Base-by-base conservation (phyloP, 345 rosid species). In the Citropsis articulata region DNA sequence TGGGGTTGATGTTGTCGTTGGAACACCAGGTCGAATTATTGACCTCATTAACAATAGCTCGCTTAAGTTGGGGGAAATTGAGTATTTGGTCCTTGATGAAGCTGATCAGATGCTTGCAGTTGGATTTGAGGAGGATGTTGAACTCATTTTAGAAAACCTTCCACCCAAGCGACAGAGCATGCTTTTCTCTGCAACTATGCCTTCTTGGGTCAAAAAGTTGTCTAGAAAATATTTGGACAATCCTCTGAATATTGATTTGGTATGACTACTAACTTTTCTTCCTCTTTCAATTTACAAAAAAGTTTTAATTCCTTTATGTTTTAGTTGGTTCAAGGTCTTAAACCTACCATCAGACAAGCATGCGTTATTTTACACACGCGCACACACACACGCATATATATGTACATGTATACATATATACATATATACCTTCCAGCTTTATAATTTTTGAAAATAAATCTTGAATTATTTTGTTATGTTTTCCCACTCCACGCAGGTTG, bases 111-210 rank as follows among this genome's bases (percentile, higher is more conserved):
- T 95, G 99, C 99, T 95, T 86, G 97, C 98, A 2, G 95, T 95
- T 84, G 99, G 99, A 57, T 95, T 95, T 69, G 99, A 93, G 89
- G 98, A 95, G 86, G 98, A 86, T 28, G 98, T 95, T 6, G 98
- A 95, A 81, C 76, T 88, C 7, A 96, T 96, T 84, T 85, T 96
- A 62, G 94, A 94, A 82, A 90, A 90, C 84, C 93, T 96, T 61
- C 97, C 99, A 8, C 25, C 90, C 19, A 88, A 94, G 84, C 71
- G 98, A 67, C 99, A 96, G 73, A 96, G 94, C 89, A 92, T 94
- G 99, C 97, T 96, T 81, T 96, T 96, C 89, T 96, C 99, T n/a
- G 98, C 99, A 75, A 96, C 99, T 60, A 96, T 96, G 98, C 99
- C 99, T 79, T 64, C 88, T 73, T 96, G 99, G 99, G 95, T 96